Percentiles rank a stretch among this genome's conserved stretches.
Evolutionary conservation across 176 grass and related monocot species (phyloP).

Genomic region (Oryza meridionalis): DNA sequence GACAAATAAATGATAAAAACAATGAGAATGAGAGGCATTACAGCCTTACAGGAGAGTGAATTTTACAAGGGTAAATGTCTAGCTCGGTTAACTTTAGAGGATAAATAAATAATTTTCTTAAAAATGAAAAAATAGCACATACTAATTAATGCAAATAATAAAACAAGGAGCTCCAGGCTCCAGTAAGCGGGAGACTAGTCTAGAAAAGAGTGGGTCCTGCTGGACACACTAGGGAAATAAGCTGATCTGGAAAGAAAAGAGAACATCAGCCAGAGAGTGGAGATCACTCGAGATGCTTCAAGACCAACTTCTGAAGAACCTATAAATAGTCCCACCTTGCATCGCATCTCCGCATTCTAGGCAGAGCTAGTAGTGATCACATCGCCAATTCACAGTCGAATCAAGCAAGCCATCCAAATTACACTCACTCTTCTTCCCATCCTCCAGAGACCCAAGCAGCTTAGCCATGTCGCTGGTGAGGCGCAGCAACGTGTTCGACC

Average conservation of each 20-base stretch:
- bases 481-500: conserved; percentile 55
- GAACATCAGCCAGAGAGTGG: not conserved
- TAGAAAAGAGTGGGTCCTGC: not conserved
- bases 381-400: not conserved
- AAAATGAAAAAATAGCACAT: too few relatives aligned
- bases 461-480: conserved; percentile 39
- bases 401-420: not conserved
- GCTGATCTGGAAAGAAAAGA: not conserved
- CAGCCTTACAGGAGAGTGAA: too few relatives aligned
- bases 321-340: conserved; percentile 16
- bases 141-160: too few relatives aligned
- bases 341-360: not conserved
- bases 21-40: too few relatives aligned
- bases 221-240: not conserved
- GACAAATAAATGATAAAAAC: too few relatives aligned
- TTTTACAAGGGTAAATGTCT: too few relatives aligned
- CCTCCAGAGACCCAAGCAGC: not conserved
- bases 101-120: too few relatives aligned
- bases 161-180: not conserved
- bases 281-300: conserved; percentile 32
- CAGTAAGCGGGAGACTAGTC: not conserved
- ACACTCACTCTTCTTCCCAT: not conserved
- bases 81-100: too few relatives aligned
- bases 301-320: not conserved
- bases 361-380: too few relatives aligned